Evolutionary conservation across 2,329 filamentous ascomycete genomes (phyloP), one percentile per base, ranked within the genome.

Genomic region (Celoporthe dispersa): DNA sequence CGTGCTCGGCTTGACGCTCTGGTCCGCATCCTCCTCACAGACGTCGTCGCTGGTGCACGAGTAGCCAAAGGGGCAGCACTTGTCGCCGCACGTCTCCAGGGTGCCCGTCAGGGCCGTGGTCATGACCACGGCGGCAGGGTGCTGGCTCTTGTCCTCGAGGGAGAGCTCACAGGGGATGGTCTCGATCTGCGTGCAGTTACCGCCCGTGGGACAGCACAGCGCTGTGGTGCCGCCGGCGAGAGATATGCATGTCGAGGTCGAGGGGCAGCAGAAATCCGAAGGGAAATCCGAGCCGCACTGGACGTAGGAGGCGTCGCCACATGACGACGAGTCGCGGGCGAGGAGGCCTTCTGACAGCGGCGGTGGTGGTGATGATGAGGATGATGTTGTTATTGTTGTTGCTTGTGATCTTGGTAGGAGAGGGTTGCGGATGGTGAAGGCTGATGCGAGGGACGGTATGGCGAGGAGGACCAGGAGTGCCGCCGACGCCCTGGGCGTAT

Each of bases 1-100:
- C 59, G 74, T 73, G 33, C 70, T 37, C 19, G 76, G 75, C 37
- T 76, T 73, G 31, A 73, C 77, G 67, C 78, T 81, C 75, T 91
- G 86, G 75, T 91, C 84, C 22, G 80, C 72, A 72, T 89, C 78
- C 74, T 81, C 82, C 14, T 82, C 77, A 75, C 91, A 94, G 71
- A 81, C 70, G 64, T 79, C 78, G 57, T 80, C 80, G 66, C 77
- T 77, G 48, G 85, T 79, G 80, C 92, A 94, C 1, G 82, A 81
- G 80, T 91, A 94, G 2, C 92, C 92, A 78, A 90, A 90, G 0
- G 92, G 92, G 77, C 92, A 94, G 79, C 92, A 94, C n/a, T 74
- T 67, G 74, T 72, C 79, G 19, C 86, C 90, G 74, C 92, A 94
- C 28, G 80, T 83, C 1, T 81, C 79, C 19, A 94, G 81, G 14